Percentiles rank a stretch among this genome's conserved stretches.
phyloP scores from a whole-genome alignment of 2,329 filamentous ascomycete species.

The Colletotrichum euphorbiae region DNA sequence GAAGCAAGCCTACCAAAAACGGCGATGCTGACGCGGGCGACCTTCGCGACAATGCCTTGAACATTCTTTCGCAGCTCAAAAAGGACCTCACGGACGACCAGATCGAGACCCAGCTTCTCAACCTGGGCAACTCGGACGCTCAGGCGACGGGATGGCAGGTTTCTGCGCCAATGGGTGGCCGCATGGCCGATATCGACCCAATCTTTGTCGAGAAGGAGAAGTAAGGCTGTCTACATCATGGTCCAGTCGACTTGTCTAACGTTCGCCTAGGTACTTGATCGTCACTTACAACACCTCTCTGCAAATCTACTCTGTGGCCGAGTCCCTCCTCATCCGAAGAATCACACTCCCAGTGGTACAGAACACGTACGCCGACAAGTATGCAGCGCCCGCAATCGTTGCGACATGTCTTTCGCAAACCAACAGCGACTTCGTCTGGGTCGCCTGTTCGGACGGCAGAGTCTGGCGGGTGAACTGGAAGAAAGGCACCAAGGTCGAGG shows the following conservation, averaged over 20 bases:
- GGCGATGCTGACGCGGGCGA: slow-evolving; percentile 29
- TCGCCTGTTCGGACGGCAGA: slow-evolving; percentile 68
- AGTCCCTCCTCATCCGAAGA: slow-evolving; percentile 82
- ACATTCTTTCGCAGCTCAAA: slow-evolving; percentile 36
- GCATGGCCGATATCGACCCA: slow-evolving; percentile 74
- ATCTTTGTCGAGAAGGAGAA: slow-evolving; percentile 71
- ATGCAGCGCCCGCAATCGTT: slow-evolving; percentile 51
- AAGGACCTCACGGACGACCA: slow-evolving; percentile 34
- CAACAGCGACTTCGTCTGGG: slow-evolving; percentile 65
- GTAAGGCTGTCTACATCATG: slow-evolving; percentile 53
- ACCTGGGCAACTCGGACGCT: slow-evolving; percentile 31
- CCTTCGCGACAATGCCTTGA: slow-evolving; percentile 39
- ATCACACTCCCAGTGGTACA: slow-evolving; percentile 64
- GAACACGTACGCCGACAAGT: slow-evolving; percentile 43
- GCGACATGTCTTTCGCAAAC: slow-evolving; percentile 54
- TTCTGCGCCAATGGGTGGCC: slow-evolving; percentile 73
- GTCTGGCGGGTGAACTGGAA: slow-evolving; percentile 71
- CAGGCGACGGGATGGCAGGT: slow-evolving; percentile 64
- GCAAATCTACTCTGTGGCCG: slow-evolving; percentile 83
- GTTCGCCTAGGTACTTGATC: slow-evolving; percentile 73
- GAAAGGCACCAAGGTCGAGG: slow-evolving; percentile 55
- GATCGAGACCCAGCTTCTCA: slow-evolving; percentile 29
- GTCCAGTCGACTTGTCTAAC: slow-evolving; percentile 44
- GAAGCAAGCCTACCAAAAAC: slow-evolving; percentile 36
- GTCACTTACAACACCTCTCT: slow-evolving; percentile 80